Base-by-base conservation (phyloP, 805 yeast species). In the Ogataea naganishii region DNA sequence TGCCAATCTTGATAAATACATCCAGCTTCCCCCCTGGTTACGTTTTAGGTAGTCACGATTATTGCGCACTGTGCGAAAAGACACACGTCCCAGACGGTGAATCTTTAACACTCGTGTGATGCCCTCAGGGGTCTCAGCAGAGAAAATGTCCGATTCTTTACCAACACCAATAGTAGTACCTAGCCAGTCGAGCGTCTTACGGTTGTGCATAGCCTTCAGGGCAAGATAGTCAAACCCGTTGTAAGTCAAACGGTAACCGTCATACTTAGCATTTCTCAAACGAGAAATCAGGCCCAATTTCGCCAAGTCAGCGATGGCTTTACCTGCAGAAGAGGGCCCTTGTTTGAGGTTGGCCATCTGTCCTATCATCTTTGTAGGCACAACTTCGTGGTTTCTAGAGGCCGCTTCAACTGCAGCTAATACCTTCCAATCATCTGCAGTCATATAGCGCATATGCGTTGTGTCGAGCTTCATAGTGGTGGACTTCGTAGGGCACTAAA, bases 151-250 rank as follows among this genome's bases (percentile, higher is more conserved):
- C 3, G 96, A 86, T 56, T 92, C 98, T 51, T 92, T 92, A 46
- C 98, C 98, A 30, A 92, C 95, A 36, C 97, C 98, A 43, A 89
- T 86, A 7, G 80, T 82, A 26, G 78, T 67, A 12, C 95, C 96
- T 11, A 89, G 71, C 2, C 89, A 79, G 45, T 77, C 77, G 7
- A 92, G 50, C 0, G 84, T 67, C 24, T 77, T 74, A 41, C 85
- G 66, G 46, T 78, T 80, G 39, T 81, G 63, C 75, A 92, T 73
- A 7, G 94, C 69, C 53, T 80, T 85, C 40, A 92, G 64, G 0
- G 97, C 97, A 40, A 92, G 65, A 51, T 83, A 92, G 56, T 92
- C 99, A 55, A 77, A 83, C 4, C 99, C 99, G 27, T 72, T 74
- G 53, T 80, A 88, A 0, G 95, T 80, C 40, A 92, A 58, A 41